Base-by-base conservation (phyloP, 2,329 filamentous ascomycete species). In the Exophiala mesophila region DNA sequence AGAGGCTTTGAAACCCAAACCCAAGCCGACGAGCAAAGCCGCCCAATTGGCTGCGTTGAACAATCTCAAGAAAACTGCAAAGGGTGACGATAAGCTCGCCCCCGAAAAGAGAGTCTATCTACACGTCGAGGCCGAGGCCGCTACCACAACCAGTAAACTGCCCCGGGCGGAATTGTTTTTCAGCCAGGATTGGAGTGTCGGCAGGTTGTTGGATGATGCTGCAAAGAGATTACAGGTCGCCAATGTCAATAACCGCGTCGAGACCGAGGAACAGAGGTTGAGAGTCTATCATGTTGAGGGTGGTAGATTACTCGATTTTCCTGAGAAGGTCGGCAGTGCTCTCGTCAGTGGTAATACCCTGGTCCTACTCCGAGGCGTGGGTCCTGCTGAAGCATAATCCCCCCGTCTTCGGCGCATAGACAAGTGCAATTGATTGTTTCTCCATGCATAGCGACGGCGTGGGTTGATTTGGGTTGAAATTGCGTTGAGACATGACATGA, bases 211-310 rank as follows among this genome's bases (percentile, higher is more conserved):
- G 26, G 68, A 71, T 41, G 66, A 70, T 53, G 68, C 63, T 10
- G 68, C 68, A 24, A 57, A 58, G 45, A 60, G 60, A 47, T 48
- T 71, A 45, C 58, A 60, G 18, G 64, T 71, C 7, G 62, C 68
- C 56, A 71, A 71, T 52, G 39, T 68, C 44, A 71, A 71, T 55
- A 70, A 71, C 50, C 59, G 63, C 5, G 62, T 52, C 30, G 63
- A 58, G 26, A 61, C 61, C 4, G 66, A 71, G 67, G 81, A 84
- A 60, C 82, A 88, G 45, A 84, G 84, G 63, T 63, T 98, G 52
- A 71, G 92, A 6, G 80, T 98, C 0, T 98, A 95, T 59, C 89
- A 97, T 61, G 86, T 98, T 1, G 89, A 98, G 60, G 86, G 84
- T 0, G 92, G 92, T 0, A 72, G 88, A 44, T 63, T 98, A 49